Percentiles rank a stretch among this genome's conserved stretches.
These are phyloP conservation scores for Pythium monospermum DNA, from an alignment of 352 stramenopile genomes.

Conservation along the genomic window DNA sequence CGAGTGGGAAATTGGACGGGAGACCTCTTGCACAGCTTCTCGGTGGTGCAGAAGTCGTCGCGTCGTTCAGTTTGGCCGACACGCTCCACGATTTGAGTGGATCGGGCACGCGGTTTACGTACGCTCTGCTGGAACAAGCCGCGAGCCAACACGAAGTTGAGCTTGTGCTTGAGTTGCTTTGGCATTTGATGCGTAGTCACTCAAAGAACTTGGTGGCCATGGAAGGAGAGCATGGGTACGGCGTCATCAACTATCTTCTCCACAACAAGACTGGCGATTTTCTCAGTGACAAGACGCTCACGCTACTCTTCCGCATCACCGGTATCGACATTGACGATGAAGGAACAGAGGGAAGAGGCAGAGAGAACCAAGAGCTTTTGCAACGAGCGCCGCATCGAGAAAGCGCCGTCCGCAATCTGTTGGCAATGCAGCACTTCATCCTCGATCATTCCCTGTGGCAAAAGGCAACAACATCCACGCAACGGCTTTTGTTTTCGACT, in stretches of 20 bases:
- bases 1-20: constrained; percentile 46
- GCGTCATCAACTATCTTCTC: constrained; percentile 60
- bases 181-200: constrained; percentile 28
- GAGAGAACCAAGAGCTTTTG: no score
- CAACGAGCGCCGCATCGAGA: constrained; percentile 11
- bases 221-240: constrained; percentile 70
- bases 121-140: constrained; percentile 44
- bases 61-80: constrained; percentile 29
- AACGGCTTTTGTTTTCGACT: constrained; percentile 53
- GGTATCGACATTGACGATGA: constrained; percentile 38
- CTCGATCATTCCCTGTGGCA: constrained; percentile 72
- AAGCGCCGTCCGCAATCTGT: constrained; percentile 50
- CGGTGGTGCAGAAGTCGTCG: constrained; percentile 28
- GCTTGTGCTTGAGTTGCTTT: constrained; percentile 38
- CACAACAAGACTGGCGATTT: constrained; percentile 42
- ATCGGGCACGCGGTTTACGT: constrained; percentile 50
- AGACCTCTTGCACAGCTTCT: constrained; percentile 52
- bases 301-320: constrained; percentile 47
- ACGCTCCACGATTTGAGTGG: constrained; percentile 38
- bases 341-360: neutral
- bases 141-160: constrained; percentile 36
- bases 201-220: constrained; percentile 45
- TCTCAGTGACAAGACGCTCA: constrained; percentile 30
- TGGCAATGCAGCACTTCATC: constrained; percentile 67
- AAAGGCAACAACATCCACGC: constrained; percentile 28